Conservation (phyloP, 352 stramenopile genomes). For the Phytophthora vignae region DNA sequence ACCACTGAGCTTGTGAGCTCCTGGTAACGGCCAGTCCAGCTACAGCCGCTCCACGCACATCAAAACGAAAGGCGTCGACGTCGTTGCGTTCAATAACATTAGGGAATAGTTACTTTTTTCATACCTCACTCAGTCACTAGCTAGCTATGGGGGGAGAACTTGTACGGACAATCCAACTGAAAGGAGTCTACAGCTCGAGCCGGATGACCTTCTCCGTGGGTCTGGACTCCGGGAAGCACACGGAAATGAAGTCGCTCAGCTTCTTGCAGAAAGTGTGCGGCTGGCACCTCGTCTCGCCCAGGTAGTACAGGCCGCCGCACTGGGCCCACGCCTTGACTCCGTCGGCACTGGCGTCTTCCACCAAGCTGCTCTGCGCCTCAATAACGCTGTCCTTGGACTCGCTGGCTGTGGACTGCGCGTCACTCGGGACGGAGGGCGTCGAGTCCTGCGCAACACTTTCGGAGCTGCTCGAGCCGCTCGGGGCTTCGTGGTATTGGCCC, state of each 20-base stretch:
- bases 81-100: constrained; percentile 39
- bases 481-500: not conserved
- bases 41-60: not conserved
- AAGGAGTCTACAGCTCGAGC: constrained; percentile 33
- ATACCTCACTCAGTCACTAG: constrained; percentile 14
- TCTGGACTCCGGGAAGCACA: constrained; percentile 41
- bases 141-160: constrained; percentile 20
- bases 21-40: constrained; percentile 6
- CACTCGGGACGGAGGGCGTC: constrained; percentile 2
- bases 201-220: constrained; percentile 37
- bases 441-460: constrained; percentile 26
- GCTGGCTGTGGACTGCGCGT: too few relatives aligned
- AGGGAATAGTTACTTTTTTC: constrained; percentile 31
- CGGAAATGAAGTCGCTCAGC: constrained; percentile 42
- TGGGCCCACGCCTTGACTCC: constrained; percentile 37
- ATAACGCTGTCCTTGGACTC: not conserved
- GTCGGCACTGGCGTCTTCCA: constrained; percentile 4
- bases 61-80: not conserved
- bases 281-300: constrained; percentile 36
- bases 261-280: constrained; percentile 38
- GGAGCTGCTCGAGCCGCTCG: constrained; percentile 9
- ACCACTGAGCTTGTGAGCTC: not conserved
- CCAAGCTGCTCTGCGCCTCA: constrained; percentile 5
- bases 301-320: constrained; percentile 39
- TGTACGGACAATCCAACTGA: not conserved